A percentile compares a stretch with the other conserved stretches of the same genome.
Conservation (phyloP, 768 basidiomycete genomes). For the Candolleomyces eurysporus region DNA sequence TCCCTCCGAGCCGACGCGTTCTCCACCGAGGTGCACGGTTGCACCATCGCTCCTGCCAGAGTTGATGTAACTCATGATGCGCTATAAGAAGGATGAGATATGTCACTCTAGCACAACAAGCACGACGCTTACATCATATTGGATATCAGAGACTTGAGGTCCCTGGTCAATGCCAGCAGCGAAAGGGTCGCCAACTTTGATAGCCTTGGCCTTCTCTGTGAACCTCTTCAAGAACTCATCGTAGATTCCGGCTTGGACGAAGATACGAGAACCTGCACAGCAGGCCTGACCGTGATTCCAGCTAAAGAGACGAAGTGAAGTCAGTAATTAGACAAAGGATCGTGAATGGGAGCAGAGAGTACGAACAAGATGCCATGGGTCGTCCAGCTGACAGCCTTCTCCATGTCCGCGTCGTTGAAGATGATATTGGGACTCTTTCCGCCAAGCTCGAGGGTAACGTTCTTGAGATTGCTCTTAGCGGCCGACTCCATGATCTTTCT, state of each 20-base stretch:
- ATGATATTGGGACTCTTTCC: constrained; percentile 74
- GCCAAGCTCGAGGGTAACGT: constrained; percentile 79
- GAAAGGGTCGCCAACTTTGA: constrained; percentile 77
- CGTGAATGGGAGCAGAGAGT: background rate
- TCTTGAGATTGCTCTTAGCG: constrained; percentile 80
- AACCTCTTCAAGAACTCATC: constrained; percentile 72
- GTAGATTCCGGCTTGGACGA: constrained; percentile 77
- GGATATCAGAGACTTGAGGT: constrained; percentile 74
- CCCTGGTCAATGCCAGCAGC: constrained; percentile 59
- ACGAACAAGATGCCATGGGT: constrained; percentile 71
- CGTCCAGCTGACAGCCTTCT: constrained; percentile 73
- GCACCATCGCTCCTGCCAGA: constrained; percentile 74
- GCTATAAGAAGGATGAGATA: constrained; percentile 32
- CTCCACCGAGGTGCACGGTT: constrained; percentile 62
- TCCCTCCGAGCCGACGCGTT: constrained; percentile 43
- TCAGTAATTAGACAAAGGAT: background rate
- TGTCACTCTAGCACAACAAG: background rate
- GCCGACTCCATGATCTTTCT: constrained; percentile 79
- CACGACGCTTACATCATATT: constrained; percentile 56
- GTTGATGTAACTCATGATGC: constrained; percentile 73
- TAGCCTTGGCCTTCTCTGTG: constrained; percentile 46
- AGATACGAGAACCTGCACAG: constrained; percentile 81
- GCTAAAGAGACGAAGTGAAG: constrained; percentile 27
- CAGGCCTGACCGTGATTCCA: constrained; percentile 77
- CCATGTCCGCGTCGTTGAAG: constrained; percentile 71